Base-by-base conservation (phyloP, 805 yeast species). In the Suhomyces canberraensis region DNA sequence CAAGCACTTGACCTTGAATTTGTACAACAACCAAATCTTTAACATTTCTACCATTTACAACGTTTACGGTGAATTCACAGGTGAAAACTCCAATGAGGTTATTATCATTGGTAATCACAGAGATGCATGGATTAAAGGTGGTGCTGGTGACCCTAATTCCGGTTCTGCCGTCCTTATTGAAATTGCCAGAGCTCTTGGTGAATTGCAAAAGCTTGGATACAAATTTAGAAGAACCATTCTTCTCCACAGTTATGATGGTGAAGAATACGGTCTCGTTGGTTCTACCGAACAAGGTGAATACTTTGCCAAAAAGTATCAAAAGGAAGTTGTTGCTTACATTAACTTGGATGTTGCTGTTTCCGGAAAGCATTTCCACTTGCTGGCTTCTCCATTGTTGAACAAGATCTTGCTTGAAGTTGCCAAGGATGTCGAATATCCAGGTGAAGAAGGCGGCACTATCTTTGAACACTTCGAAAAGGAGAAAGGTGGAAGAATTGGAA, bases 321-420 rank as follows among this genome's bases (percentile, higher is more conserved):
- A 57, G 30, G 66, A 71, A 14, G 72, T 72, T 4, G 69, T 76
- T 16, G 74, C 74, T 1, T 76, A 75, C 48, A 53, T 76, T 39
- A 76, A 76, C 48, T 50, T 76, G 50, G 80, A 75, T 50, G 62
- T 60, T 5, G 76, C 78, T 2, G 73, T 78, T 2, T 51, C 67
- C 16, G 90, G 90, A 1, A 57, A 67, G 11, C 50, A 62, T 17
- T 65, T 84, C 37, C 41, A 49, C 3, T 60, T 78, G 32, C 61
- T 64, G 14, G 66, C 81, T 0, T 77, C 82, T 31, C 87, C 87
- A n/a, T 52, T 81, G 28, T 63, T 83, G 40, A 62, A 72, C 34
- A 47, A 64, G 3, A 50, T 77, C 13, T 55, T 81, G 27, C 42
- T 52, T 6, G 54, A 64, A n/a, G 74, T 73, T 2, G 69, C 81